Evolutionary conservation across 768 basidiomycete genomes (phyloP).

Genomic region (Serendipita indica): DNA sequence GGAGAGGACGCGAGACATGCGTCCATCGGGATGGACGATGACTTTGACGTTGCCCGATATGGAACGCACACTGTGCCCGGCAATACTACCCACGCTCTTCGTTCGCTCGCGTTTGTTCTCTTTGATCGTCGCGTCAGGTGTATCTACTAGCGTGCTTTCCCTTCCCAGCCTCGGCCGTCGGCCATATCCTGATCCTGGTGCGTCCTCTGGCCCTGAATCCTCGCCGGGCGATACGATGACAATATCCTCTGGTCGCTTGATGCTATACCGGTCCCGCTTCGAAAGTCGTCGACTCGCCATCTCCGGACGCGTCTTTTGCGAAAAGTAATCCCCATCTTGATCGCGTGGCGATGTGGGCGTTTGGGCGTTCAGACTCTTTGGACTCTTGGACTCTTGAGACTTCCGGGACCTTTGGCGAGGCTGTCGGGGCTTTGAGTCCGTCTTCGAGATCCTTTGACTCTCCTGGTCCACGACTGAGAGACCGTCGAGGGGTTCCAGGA

Average conservation of each 20-base stretch:
- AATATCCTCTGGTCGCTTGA: background rate
- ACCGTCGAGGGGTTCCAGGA: background rate
- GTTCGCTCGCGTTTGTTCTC: background rate
- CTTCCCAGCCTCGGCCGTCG: background rate
- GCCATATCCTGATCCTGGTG: background rate
- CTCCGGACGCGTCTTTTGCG: background rate
- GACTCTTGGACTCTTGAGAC: background rate
- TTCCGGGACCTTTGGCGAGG: background rate
- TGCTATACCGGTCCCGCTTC: background rate
- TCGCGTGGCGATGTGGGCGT: background rate
- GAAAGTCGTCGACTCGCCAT: background rate
- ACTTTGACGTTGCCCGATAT: background rate
- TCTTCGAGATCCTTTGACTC: background rate
- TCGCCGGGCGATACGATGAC: slow-evolving; percentile 2
- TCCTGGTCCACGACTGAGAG: background rate
- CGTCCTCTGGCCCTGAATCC: background rate
- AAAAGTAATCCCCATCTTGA: background rate
- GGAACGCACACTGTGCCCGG: background rate
- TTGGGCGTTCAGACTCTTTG: background rate
- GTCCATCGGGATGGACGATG: background rate
- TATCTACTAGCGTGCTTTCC: background rate
- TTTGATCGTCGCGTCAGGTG: no score
- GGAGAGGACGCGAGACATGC: background rate
- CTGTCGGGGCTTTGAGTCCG: background rate
- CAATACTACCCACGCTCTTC: slow-evolving; percentile 2